These are phyloP conservation scores for Cyphellophora attinorum DNA, from an alignment of 2,329 filamentous ascomycete species.

Conservation along the genomic window DNA sequence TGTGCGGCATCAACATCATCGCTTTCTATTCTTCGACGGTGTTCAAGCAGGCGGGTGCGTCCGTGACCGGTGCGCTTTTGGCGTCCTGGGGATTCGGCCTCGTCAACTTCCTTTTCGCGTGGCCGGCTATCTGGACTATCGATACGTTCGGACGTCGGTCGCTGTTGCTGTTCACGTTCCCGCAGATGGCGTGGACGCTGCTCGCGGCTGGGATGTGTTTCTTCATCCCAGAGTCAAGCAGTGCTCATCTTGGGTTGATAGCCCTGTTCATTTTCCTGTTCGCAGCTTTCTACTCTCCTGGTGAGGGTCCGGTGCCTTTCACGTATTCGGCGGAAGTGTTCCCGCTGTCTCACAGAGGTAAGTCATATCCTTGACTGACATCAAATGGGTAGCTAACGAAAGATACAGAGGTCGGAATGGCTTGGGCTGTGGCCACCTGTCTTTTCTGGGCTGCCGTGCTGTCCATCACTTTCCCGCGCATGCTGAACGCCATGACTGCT, in stretches of 20 bases:
- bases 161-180: slow-evolving; percentile 54
- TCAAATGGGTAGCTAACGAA: slow-evolving; percentile 1
- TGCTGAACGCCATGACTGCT: slow-evolving; percentile 37
- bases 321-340: slow-evolving; percentile 61
- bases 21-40: slow-evolving; percentile 63
- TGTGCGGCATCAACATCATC: slow-evolving; percentile 65
- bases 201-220: slow-evolving; percentile 46
- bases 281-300: slow-evolving; percentile 40
- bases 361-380: neutral
- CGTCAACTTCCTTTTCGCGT: slow-evolving; percentile 56
- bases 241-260: slow-evolving; percentile 30
- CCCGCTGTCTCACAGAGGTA: slow-evolving; percentile 49
- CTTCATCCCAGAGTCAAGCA: slow-evolving; percentile 33
- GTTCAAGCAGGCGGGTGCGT: slow-evolving; percentile 46
- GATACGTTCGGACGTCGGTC: slow-evolving; percentile 59
- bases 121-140: slow-evolving; percentile 50
- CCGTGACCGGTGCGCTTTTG: slow-evolving; percentile 45
- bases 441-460: slow-evolving; percentile 40
- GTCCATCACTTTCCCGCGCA: slow-evolving; percentile 41
- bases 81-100: slow-evolving; percentile 57
- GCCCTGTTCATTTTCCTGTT: slow-evolving; percentile 35
- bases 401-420: slow-evolving; percentile 33
- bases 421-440: slow-evolving; percentile 35
- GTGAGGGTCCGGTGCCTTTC: slow-evolving; percentile 56
- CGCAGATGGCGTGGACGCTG: slow-evolving; percentile 49